A percentile compares a stretch with the other conserved stretches of the same genome.
Conservation (phyloP, 2,329 filamentous ascomycete species). For the Tolypocladium sp. region DNA sequence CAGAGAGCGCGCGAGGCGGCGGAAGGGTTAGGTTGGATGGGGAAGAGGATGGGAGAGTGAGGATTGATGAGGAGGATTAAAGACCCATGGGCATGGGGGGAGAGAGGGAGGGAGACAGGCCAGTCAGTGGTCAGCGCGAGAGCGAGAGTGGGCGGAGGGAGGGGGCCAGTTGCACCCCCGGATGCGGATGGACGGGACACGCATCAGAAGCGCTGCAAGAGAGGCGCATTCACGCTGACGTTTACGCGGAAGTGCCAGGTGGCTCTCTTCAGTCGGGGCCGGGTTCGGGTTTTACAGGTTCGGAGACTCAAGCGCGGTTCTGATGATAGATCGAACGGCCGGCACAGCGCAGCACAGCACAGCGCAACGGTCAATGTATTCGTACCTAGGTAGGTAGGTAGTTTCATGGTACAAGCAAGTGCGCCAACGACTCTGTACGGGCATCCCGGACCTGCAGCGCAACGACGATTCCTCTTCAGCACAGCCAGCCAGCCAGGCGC, state of each 20-base stretch:
- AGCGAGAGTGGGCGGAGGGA: not conserved
- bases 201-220: not conserved
- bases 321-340: no score
- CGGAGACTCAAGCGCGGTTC: no score
- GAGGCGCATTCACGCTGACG: not conserved
- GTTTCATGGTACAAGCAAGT: not conserved
- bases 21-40: conserved; percentile 4
- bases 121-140: not conserved
- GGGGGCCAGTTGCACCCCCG: not conserved
- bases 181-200: not conserved
- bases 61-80: conserved; percentile 5
- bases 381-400: no score
- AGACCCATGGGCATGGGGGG: conserved; percentile 2
- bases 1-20: conserved; percentile 5
- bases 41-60: conserved; percentile 3
- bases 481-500: no score
- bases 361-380: no score
- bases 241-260: not conserved
- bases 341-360: no score
- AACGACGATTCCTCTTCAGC: not conserved
- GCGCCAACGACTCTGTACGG: not conserved
- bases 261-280: not conserved
- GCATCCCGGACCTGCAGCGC: not conserved
- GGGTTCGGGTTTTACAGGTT: no score
- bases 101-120: conserved; percentile 2